Base-by-base conservation (phyloP, 257 asterid species). In the Capsicum chinense region DNA sequence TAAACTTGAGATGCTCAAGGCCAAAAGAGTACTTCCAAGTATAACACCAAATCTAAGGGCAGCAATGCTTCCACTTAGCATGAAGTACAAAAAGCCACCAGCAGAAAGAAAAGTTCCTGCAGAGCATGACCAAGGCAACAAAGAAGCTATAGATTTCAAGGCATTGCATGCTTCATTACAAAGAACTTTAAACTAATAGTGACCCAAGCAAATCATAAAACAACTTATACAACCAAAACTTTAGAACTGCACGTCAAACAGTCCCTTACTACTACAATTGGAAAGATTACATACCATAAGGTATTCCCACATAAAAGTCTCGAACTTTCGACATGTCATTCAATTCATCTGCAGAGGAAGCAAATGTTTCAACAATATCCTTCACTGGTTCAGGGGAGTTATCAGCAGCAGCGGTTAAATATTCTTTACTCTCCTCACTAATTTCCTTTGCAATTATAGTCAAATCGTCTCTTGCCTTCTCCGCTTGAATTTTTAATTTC, bases 11-110 rank as follows among this genome's bases (percentile, higher is more conserved):
- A 94, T 83, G 86, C 98, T 93, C 84, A 95, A 82, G 79, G 94
- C 98, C 91, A 95, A 89, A 85, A 95, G 95, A 58, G 92, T 39
- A 42, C 98, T 95, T 42, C 99, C 99, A 83, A 94, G 98, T 84
- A 94, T 86, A 85, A 94, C 89, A 66, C 98, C 98, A 79, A 95
- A 95, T 84, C 99, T 91, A 84, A 94, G 88, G 81, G 97, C 97
- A 85, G 95, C 87, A 80, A 91, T 80, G 82, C 94, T 95, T 68
- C 98, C 98, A 48, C 92, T 90, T 62, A 93, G 79, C 98, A 95
- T 95, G 88, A 95, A 95, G 76, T 92, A 87, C 83, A 94, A 89
- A 88, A 95, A 92, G 82, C 99, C 99, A 71, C 94, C 93, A 79
- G 68, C 83, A 63, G 94, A 90, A 85, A 95, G 99, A 85, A 92